Evolutionary conservation across 345 rosid species (phyloP).

Genomic region (Bretschneidera sinensis): DNA sequence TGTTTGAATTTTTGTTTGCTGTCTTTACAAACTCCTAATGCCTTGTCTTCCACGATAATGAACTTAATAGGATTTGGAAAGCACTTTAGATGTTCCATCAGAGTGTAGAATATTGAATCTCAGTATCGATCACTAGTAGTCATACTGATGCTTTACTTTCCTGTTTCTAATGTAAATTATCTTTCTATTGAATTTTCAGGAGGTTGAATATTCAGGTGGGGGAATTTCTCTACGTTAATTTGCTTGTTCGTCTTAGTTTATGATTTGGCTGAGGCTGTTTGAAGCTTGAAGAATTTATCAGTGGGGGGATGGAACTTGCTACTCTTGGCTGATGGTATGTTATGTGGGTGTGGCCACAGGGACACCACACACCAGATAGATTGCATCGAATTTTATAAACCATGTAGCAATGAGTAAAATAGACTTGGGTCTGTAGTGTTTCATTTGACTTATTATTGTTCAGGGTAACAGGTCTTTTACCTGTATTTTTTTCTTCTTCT

Average conservation of each 20-base stretch:
- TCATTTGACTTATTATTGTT: no score
- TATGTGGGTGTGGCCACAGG: neutral
- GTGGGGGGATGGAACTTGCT: neutral
- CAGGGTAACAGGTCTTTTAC: no score
- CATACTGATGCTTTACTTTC: no score
- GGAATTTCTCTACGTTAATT: conserved; percentile 49
- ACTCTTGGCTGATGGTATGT: neutral
- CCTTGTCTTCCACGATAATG: neutral
- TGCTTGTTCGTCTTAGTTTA: neutral
- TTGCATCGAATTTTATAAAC: no score
- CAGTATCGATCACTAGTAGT: no score
- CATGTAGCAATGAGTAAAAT: no score
- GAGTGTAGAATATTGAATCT: neutral
- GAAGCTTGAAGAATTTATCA: conserved; percentile 3
- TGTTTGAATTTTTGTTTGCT: neutral
- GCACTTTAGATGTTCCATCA: neutral
- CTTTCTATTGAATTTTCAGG: conserved; percentile 39
- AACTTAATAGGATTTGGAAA: neutral
- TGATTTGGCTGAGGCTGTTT: neutral
- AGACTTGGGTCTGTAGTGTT: no score
- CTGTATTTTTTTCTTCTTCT: no score
- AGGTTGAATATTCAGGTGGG: conserved; percentile 91
- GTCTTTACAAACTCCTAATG: neutral
- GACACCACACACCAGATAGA: neutral
- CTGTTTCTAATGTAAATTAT: neutral